Evolutionary conservation across 192 early-diverging fungal genomes (phyloP), one percentile per base, ranked within the genome.

Genomic region (Backusella morwellensis): DNA sequence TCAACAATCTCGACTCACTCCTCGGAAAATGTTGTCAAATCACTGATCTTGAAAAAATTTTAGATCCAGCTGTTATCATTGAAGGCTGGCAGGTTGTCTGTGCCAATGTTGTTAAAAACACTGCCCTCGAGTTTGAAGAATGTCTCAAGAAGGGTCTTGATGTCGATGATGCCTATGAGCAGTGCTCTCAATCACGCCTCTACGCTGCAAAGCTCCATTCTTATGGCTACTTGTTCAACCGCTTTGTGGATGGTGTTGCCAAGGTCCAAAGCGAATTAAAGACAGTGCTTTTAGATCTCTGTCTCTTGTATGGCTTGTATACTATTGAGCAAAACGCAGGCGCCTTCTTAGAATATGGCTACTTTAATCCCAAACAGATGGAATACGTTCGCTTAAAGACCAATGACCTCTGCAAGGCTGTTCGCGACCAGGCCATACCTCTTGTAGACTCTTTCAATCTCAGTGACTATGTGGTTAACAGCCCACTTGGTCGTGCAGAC

Each of bases 381-480:
- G 90, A 92, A 75, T 84, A 84, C 70, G 87, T 97, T 76, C 89
- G 90, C 74, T 81, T 80, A 38, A 83, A 88, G 77, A 91, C 94
- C 68, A 91, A 87, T 70, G 73, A 75, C 3, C 86, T 92, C 15
- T 95, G 94, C 84, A 82, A 85, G 12, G 84, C 82, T 40, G 83
- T 97, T n/a, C 90, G 96, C 72, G 84, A 90, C 66, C 91, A 96
- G 73, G 92, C 92, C 47, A 91, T 97, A 84, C 89, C 94, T 9
- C 82, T 95, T 44, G 93, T 94, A 29, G 96, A 97, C 81, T 86
- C 94, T 26, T 97, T 96, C 85, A 95, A 94, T 78, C 93, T 92
- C 85, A 88, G 91, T 12, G 96, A 97, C 81, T 96, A 93, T 79
- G 90, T 97, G 32, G 84, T 97, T 77, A 95, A 95, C 86, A 94